phyloP scores from a whole-genome alignment of 1,284 basidiomycete species.

The Trichosporon sp. region DNA sequence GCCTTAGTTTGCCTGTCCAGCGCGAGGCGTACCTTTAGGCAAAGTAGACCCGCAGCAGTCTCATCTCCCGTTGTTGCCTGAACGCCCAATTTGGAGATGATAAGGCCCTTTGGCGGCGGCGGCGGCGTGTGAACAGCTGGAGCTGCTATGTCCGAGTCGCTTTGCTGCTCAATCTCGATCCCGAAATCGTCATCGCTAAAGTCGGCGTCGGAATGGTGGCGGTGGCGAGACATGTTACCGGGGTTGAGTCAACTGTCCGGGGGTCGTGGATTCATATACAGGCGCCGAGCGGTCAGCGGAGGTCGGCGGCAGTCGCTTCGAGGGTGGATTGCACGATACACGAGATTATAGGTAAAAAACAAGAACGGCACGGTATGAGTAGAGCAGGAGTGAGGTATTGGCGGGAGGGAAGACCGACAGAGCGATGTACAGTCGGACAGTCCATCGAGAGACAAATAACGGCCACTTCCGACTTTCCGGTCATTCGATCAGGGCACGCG shows the following conservation, averaged over 20 bases:
- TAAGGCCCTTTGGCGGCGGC: slow-evolving; percentile 22
- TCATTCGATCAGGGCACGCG: background rate
- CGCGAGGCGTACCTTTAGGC: slow-evolving; percentile 30
- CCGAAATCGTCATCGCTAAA: background rate
- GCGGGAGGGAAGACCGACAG: background rate
- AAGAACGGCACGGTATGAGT: background rate
- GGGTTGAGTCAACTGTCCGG: background rate
- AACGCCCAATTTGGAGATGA: slow-evolving; percentile 34
- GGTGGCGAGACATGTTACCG: slow-evolving; percentile 4
- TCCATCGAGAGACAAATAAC: background rate
- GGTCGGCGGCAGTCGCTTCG: background rate
- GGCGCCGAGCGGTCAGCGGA: background rate
- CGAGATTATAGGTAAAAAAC: background rate
- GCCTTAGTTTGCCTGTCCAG: background rate
- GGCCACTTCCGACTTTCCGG: background rate
- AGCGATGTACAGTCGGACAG: background rate
- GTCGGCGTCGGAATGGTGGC: background rate
- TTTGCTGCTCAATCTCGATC: background rate
- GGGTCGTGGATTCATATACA: background rate
- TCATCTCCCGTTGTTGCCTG: slow-evolving; percentile 27
- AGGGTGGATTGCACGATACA: background rate
- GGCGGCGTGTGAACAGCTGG: background rate
- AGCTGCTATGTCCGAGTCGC: background rate
- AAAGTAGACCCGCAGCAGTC: slow-evolving; percentile 27
- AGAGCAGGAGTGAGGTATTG: background rate